Evolutionary conservation across 176 grass and related monocot species (phyloP).

Genomic region (Microstegium vimineum): DNA sequence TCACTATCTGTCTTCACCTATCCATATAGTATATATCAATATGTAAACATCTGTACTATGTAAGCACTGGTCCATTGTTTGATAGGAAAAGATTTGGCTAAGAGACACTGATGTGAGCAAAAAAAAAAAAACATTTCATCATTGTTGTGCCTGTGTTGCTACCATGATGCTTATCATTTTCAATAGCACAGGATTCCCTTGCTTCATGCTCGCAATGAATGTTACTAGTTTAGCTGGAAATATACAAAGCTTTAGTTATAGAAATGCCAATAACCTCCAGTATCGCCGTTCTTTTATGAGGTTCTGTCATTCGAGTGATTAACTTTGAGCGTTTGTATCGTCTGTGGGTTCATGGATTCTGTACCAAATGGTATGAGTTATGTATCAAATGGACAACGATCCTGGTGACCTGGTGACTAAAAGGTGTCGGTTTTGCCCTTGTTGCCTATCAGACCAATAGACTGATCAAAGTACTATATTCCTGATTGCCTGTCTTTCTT

Average conservation of each 20-base stretch:
- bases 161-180: neutral
- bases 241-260: neutral
- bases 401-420: neutral
- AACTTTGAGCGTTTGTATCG: neutral
- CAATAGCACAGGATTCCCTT: neutral
- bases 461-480: neutral
- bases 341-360: neutral
- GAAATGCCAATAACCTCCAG: neutral
- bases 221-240: neutral
- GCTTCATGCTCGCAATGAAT: neutral
- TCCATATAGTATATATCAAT: neutral
- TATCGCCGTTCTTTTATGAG: neutral
- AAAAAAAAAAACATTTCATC: neutral
- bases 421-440: neutral
- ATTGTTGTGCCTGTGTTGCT: conserved; percentile 4
- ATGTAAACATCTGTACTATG: neutral
- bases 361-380: neutral
- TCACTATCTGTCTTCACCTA: neutral
- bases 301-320: neutral
- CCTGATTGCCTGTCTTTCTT: neutral
- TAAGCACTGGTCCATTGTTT: neutral
- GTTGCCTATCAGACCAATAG: neutral
- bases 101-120: neutral
- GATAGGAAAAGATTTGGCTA: neutral
- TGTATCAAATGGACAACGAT: neutral